A percentile compares a stretch with the other conserved stretches of the same genome.
These are phyloP conservation scores for Hypoxylon sp. DNA, from an alignment of 2,329 filamentous ascomycete species.

Conservation along the genomic window DNA sequence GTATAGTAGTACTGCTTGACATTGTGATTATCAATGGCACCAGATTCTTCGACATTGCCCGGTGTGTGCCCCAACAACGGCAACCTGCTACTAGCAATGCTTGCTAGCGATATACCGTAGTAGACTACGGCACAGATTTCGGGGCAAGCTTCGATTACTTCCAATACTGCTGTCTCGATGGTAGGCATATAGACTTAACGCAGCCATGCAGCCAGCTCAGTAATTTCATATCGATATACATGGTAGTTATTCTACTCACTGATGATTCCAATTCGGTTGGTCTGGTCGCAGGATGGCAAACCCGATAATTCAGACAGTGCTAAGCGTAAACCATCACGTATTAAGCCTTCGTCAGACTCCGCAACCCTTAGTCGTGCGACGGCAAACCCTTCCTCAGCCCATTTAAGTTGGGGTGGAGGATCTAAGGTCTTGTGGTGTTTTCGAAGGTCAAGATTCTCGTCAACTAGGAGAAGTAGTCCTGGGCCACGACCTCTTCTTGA, in stretches of 20 bases:
- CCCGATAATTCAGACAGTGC: slow-evolving; percentile 46
- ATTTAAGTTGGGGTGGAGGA: slow-evolving; percentile 73
- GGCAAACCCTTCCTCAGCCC: slow-evolving; percentile 79
- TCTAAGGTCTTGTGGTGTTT: slow-evolving; percentile 53
- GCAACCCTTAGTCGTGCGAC: slow-evolving; percentile 66
- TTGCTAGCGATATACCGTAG: slow-evolving; percentile 31
- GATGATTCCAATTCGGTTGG: slow-evolving; percentile 38
- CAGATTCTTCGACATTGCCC: slow-evolving; percentile 9
- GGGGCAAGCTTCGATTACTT: slow-evolving; percentile 44
- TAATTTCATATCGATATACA: background rate
- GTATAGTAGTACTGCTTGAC: slow-evolving; percentile 60
- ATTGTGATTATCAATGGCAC: background rate
- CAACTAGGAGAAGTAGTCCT: slow-evolving; percentile 55
- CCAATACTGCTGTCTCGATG: slow-evolving; percentile 20
- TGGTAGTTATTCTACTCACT: slow-evolving; percentile 24
- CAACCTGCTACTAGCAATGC: slow-evolving; percentile 1
- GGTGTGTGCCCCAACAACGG: slow-evolving; percentile 36
- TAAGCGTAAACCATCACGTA: slow-evolving; percentile 34
- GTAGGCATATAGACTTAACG: slow-evolving; percentile 37
- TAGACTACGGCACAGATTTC: slow-evolving; percentile 44
- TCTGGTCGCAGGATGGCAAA: slow-evolving; percentile 36
- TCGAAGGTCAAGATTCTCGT: slow-evolving; percentile 43
- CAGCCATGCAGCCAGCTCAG: slow-evolving; percentile 9
- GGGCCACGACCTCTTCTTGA: slow-evolving; percentile 57
- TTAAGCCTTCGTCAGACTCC: slow-evolving; percentile 23